Evolutionary conservation across 2,329 filamentous ascomycete genomes (phyloP), one percentile per base, ranked within the genome.

Genomic region (Phialemonium atrogriseum): DNA sequence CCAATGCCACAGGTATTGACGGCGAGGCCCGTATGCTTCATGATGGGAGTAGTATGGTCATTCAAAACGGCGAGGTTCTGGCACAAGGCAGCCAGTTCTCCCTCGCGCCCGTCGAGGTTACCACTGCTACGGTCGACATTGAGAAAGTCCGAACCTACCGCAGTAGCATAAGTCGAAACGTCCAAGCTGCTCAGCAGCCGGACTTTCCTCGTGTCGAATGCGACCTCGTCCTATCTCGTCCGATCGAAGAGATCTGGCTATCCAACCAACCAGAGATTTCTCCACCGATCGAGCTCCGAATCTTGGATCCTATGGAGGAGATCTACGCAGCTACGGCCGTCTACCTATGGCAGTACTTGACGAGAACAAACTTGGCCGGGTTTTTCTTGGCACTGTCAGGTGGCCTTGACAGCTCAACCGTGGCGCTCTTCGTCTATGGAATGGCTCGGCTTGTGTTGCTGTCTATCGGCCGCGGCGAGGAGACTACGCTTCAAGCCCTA

Each of bases 91-190:
- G 68, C 1, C 79, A 84, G 44, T 84, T 84, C 54, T 71, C 64
- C 11, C 52, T 83, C 8, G 67, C 69, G 25, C 73, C 77, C 24
- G 77, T 83, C 5, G 77, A 83, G 44, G 75, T 83, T 4, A 56
- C 79, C 12, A 72, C 67, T 5, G 79, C 78, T 3, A 82, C 76
- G 0, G 63, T 83, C 6, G 77, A 83, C 43, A 59, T 84, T 2
- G 84, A 89, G 45, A 77, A 84, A 41, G 80, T 89, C 5, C 62
- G 80, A 19, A 60, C 67, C 1, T 77, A 66, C 44, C 62, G 81
- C 0, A 70, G 58, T n/a, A 58, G 63, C 0, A 13, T 5, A 3
- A 11, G 8, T n/a, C 28, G 43, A 6, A 43, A 43, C 24, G 26
- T 41, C 4, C 43, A 45, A 23, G 43, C 31, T n/a, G 39, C 41